Evolutionary conservation across 2,329 filamentous ascomycete species (phyloP).

Genomic region (Xylariomycetidae sp.): DNA sequence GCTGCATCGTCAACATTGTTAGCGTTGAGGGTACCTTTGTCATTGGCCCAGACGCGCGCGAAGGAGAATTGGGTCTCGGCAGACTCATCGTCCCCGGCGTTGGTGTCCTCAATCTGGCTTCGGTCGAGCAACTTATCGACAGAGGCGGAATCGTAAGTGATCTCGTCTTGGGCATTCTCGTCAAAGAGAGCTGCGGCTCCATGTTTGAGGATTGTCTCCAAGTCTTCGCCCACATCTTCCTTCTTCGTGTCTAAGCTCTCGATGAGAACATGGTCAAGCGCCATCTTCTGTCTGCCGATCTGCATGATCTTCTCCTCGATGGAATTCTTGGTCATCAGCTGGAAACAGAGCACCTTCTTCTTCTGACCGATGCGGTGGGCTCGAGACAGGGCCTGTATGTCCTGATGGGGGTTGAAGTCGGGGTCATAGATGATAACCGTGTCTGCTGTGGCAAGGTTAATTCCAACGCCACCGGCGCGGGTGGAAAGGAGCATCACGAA

Average conservation of each 20-base stretch:
- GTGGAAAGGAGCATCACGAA: slow-evolving; percentile 94
- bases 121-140: slow-evolving; percentile 92
- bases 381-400: slow-evolving; percentile 89
- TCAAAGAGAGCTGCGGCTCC: slow-evolving; percentile 83
- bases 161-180: slow-evolving; percentile 64
- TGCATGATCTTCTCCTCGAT: slow-evolving; percentile 96
- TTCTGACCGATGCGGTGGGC: slow-evolving; percentile 96
- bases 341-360: slow-evolving; percentile 92
- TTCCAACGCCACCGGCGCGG: slow-evolving; percentile 90
- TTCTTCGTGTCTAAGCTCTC: slow-evolving; percentile 85
- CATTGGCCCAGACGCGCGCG: slow-evolving; percentile 87
- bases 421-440: slow-evolving; percentile 97
- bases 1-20: slow-evolving; percentile 50
- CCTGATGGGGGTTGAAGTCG: slow-evolving; percentile 97
- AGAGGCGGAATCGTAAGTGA: slow-evolving; percentile 72
- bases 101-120: slow-evolving; percentile 69
- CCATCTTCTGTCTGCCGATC: slow-evolving; percentile 92
- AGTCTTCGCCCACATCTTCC: slow-evolving; percentile 70
- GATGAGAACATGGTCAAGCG: slow-evolving; percentile 88
- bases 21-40: slow-evolving; percentile 61
- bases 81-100: slow-evolving; percentile 53
- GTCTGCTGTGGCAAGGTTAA: slow-evolving; percentile 94
- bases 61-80: slow-evolving; percentile 81
- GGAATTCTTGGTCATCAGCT: slow-evolving; percentile 81
- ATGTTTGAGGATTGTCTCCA: slow-evolving; percentile 82